Conservation (phyloP, 2,329 filamentous ascomycete genomes). For the Geosmithia putterillii region DNA sequence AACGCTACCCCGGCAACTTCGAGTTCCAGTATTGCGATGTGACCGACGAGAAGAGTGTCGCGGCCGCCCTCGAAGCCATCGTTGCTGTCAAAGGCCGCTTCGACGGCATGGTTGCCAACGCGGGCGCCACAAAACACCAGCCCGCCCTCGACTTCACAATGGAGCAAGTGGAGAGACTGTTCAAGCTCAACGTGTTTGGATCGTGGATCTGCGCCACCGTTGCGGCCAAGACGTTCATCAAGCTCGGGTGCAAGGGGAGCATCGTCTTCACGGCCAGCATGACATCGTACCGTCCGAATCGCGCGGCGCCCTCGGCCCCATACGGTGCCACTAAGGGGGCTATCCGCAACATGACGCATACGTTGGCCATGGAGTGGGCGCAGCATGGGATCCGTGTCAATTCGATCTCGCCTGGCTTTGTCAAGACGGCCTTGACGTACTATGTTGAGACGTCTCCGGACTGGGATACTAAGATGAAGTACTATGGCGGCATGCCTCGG, state of each 20-base stretch:
- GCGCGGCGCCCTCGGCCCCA: slow-evolving; percentile 36
- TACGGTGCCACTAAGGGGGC: slow-evolving; percentile 33
- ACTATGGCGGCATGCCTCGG: slow-evolving; percentile 41
- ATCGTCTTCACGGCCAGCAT: slow-evolving; percentile 33
- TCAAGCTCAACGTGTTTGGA: slow-evolving; percentile 32
- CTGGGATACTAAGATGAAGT: slow-evolving; percentile 42
- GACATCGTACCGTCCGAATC: slow-evolving; percentile 33
- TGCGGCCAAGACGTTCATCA: slow-evolving; percentile 26
- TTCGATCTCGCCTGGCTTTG: slow-evolving; percentile 29
- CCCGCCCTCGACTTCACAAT: slow-evolving; percentile 27
- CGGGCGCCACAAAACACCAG: slow-evolving; percentile 37
- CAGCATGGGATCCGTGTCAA: slow-evolving; percentile 32
- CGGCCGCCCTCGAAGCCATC: slow-evolving; percentile 25
- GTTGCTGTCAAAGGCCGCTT: slow-evolving; percentile 23
- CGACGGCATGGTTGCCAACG: slow-evolving; percentile 36
- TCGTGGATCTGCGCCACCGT: slow-evolving; percentile 30
- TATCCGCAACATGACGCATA: slow-evolving; percentile 24
- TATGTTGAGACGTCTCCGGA: slow-evolving; percentile 26
- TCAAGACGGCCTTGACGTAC: slow-evolving; percentile 32
- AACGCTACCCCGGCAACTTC: slow-evolving; percentile 26
- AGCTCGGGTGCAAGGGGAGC: slow-evolving; percentile 18
- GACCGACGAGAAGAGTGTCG: slow-evolving; percentile 25
- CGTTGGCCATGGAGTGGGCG: slow-evolving; percentile 33
- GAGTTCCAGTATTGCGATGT: slow-evolving; percentile 33
- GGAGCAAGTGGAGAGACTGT: slow-evolving; percentile 18